Evolutionary conservation across 495 filamentous ascomycete genomes (phyloP), one percentile per base, ranked within the genome.

Genomic region (Aspergillus bertholletiae): DNA sequence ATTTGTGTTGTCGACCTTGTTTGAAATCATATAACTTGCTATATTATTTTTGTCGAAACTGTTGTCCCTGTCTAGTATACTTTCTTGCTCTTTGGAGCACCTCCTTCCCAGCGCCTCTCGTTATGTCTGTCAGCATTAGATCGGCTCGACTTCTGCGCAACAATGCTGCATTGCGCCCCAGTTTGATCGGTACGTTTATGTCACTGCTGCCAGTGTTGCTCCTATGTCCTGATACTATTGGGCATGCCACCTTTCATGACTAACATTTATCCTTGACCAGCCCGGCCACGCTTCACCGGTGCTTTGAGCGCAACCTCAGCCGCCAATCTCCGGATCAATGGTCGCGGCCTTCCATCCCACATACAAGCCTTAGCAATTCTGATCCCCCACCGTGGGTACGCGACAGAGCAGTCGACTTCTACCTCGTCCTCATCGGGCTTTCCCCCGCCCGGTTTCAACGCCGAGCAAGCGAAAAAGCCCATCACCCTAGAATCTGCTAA

Each of bases 361-460:
- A 71, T 85, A 47, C 76, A 81, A 20, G 84, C 84, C 8, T 74
- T 85, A 43, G 87, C 84, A 9, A 82, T 89, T 49, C 74, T 88
- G 54, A 81, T 90, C 26, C 84, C 86, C 30, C 67, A 74, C 62
- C 80, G 85, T 56, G 75, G 70, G 59, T 82, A 88, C 65, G 79
- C 83, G 18, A 97, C 94, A 48, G 87, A 92, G 54, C 84, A 86
- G 35, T 81, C 83, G 17, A 83, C 82, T 24, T 74, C 79, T 27
- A 75, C 73, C 9, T 66, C 66, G 12, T 47, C 69, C 23, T 75
- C 81, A 45, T 79, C 80, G 46, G 75, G 80, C 32, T 86, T 84
- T 17, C 94, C 94, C 30, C 93, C 94, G 45, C 94, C 94, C 9
- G 95, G 94, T 8, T 99, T 97, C 80, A 92, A 96, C 66, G 75